phyloP scores from a whole-genome alignment of 257 asterid species.

The Jacaranda copaia region DNA sequence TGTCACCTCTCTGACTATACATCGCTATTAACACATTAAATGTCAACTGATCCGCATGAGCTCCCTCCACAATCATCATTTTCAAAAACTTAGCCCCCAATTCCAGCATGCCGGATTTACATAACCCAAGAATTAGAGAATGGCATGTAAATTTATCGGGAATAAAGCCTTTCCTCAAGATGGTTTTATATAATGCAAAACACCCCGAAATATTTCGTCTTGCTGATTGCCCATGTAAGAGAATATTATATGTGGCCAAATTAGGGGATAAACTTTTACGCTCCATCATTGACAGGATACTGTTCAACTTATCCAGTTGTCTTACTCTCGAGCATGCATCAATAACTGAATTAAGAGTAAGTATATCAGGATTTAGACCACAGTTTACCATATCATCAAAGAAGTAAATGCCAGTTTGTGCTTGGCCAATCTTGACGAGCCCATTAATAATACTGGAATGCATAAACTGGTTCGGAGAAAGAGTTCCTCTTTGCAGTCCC shows the following conservation, averaged over 20 bases:
- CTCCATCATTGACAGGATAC: slow-evolving; percentile 51
- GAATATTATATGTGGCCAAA: slow-evolving; percentile 77
- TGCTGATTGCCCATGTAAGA: slow-evolving; percentile 73
- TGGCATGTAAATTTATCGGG: slow-evolving; percentile 82
- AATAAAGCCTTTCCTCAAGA: slow-evolving; percentile 56
- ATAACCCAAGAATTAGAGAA: slow-evolving; percentile 67
- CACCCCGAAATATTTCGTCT: slow-evolving; percentile 54
- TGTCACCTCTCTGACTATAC: slow-evolving; percentile 66
- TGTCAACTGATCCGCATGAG: slow-evolving; percentile 59
- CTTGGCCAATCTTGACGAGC: slow-evolving; percentile 71
- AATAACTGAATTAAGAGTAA: slow-evolving; percentile 66
- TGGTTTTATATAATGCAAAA: slow-evolving; percentile 53
- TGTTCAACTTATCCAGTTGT: slow-evolving; percentile 47
- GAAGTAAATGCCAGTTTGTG: slow-evolving; percentile 62
- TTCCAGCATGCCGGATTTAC: slow-evolving; percentile 68
- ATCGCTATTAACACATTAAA: slow-evolving; percentile 64
- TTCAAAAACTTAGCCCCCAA: slow-evolving; percentile 72
- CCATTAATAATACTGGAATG: slow-evolving; percentile 79
- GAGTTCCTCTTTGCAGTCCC: slow-evolving; percentile 51
- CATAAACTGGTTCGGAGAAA: slow-evolving; percentile 57
- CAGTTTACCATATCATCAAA: slow-evolving; percentile 58
- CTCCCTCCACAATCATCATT: slow-evolving; percentile 65
- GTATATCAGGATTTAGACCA: slow-evolving; percentile 62
- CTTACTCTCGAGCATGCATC: slow-evolving; percentile 80
- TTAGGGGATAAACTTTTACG: slow-evolving; percentile 48